Conservation (phyloP, 441 rosid genomes). For the Syzygium malaccense region DNA sequence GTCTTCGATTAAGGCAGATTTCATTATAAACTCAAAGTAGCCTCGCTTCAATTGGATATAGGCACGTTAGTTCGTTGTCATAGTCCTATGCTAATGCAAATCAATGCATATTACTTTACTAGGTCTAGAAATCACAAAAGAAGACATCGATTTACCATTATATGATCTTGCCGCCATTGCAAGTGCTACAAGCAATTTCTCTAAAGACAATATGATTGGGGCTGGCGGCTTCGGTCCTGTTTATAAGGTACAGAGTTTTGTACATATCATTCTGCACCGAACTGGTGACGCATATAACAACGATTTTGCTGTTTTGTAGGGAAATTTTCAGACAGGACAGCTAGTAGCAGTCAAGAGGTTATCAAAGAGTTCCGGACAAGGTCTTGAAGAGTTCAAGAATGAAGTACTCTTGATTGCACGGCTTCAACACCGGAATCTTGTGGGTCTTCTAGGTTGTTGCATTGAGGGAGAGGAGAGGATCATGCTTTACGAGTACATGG, state of each 20-base stretch:
- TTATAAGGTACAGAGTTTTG: background rate
- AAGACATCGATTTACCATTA: background rate
- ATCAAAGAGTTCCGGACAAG: background rate
- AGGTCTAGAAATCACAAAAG: background rate
- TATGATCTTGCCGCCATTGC: background rate
- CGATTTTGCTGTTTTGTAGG: background rate
- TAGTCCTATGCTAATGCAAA: background rate
- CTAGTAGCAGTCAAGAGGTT: background rate
- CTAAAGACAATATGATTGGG: background rate
- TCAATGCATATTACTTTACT: background rate
- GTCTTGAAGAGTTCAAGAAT: background rate
- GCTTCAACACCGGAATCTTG: background rate
- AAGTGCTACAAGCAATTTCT: background rate
- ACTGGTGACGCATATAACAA: background rate
- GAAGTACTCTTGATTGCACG: background rate
- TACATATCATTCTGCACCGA: too few relatives aligned
- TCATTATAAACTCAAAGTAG: background rate
- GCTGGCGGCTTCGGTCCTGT: constrained; percentile 6
- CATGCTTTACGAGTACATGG: background rate
- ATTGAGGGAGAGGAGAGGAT: background rate
- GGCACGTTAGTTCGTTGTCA: background rate
- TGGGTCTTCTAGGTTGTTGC: background rate
- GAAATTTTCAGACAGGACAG: background rate
- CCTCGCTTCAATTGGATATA: background rate
- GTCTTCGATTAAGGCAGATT: background rate